Conservation (phyloP, 176 grass and related monocot species). For the Elymus sibiricus region DNA sequence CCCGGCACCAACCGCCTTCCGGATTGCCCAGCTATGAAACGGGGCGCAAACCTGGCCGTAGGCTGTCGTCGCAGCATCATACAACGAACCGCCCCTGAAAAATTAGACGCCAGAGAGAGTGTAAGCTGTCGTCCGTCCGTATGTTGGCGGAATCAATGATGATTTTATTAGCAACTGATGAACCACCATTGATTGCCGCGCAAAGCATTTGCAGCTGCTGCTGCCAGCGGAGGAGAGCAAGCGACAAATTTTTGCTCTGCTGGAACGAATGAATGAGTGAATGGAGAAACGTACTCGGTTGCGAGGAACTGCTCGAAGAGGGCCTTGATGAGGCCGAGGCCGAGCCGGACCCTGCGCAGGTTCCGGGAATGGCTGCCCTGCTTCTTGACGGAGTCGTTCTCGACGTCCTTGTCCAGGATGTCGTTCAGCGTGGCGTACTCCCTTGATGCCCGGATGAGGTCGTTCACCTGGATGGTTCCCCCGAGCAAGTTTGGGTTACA, state of each 20-base stretch:
- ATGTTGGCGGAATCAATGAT: not conserved
- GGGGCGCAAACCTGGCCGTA: conserved; percentile 96
- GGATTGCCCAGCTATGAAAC: conserved; percentile 90
- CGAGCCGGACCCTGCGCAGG: conserved; percentile 85
- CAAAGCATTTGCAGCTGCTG: not conserved
- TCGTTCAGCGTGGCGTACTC: conserved; percentile 62
- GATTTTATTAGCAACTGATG: not conserved
- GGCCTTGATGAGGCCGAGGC: conserved; percentile 86
- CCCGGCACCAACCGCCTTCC: conserved; percentile 84
- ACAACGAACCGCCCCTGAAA: conserved; percentile 67
- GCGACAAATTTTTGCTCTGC: not conserved
- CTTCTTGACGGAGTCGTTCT: conserved; percentile 69
- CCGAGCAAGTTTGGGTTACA: not conserved
- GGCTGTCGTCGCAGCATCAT: conserved; percentile 85
- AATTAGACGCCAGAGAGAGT: conserved; percentile 15
- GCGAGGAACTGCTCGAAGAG: conserved; percentile 81
- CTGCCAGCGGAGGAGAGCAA: not conserved
- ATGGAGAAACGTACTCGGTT: conserved; percentile 50
- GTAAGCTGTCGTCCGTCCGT: conserved; percentile 1
- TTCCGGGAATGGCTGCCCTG: conserved; percentile 97
- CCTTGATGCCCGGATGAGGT: conserved; percentile 77
- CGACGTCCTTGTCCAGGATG: conserved; percentile 83
- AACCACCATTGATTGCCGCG: not conserved
- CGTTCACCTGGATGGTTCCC: conserved; percentile 63
- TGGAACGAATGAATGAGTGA: not conserved